These are phyloP conservation scores for Lycium ferocissimum DNA, from an alignment of 257 asterid genomes.

Conservation along the genomic window DNA sequence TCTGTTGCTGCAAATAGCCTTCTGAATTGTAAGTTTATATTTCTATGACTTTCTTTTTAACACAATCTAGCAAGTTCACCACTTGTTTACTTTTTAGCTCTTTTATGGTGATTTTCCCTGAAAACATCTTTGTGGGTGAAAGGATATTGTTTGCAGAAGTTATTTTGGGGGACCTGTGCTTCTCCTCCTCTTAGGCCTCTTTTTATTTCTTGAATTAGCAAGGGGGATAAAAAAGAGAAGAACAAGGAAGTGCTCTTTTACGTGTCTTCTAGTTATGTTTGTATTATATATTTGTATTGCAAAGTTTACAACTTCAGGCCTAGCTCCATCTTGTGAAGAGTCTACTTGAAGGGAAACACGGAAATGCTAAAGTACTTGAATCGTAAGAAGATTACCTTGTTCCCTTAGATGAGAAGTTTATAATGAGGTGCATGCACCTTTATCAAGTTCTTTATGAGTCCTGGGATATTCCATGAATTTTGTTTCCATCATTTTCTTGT, in stretches of 20 bases:
- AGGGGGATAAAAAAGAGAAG: background rate
- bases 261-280: background rate
- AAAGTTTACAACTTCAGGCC: background rate
- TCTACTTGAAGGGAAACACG: background rate
- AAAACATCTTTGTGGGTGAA: background rate
- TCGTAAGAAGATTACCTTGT: background rate
- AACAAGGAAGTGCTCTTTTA: background rate
- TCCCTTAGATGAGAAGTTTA: background rate
- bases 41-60: background rate
- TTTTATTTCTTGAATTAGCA: background rate
- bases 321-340: background rate
- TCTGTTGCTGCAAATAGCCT: slow-evolving; percentile 84
- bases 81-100: slow-evolving; percentile 3
- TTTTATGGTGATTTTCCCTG: background rate
- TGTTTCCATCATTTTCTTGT: background rate
- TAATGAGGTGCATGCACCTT: background rate
- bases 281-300: background rate
- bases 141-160: background rate
- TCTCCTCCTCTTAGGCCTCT: background rate
- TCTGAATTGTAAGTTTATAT: slow-evolving; percentile 73
- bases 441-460: background rate
- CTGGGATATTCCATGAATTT: background rate
- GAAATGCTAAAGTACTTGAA: background rate
- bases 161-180: background rate
- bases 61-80: background rate